Percentiles rank a stretch among this genome's conserved stretches.
phyloP scores from a whole-genome alignment of 169 alveolate genomes.

The Amoebophrya sp. region DNA sequence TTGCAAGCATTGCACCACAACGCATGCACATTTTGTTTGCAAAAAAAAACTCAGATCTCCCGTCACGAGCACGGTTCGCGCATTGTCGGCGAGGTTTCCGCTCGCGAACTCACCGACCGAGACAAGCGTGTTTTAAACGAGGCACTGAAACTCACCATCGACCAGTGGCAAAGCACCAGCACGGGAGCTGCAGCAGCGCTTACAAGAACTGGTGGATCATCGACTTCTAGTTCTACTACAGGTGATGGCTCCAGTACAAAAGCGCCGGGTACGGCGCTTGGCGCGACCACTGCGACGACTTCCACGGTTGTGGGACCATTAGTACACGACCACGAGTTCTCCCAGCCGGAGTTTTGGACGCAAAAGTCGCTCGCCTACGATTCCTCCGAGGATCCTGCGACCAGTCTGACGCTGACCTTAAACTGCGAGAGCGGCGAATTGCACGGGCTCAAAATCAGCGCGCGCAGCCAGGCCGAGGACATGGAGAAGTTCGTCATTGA shows the following conservation, averaged over 20 bases:
- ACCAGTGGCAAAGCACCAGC: background rate
- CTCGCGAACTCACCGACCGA: background rate
- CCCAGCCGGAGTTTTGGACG: too few relatives aligned
- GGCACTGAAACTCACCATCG: background rate
- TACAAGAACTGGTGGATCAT: background rate
- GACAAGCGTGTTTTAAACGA: background rate
- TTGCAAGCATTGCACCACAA: too few relatives aligned
- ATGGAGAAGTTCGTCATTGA: background rate
- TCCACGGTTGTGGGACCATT: too few relatives aligned
- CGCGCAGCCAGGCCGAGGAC: background rate
- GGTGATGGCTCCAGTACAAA: background rate
- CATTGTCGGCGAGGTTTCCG: background rate
- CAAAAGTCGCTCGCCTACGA: too few relatives aligned
- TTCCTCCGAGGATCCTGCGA: background rate
- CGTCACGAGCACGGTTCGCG: background rate
- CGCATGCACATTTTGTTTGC: too few relatives aligned
- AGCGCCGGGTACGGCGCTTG: background rate
- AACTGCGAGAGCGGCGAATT: background rate
- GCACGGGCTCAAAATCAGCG: background rate
- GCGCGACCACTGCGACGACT: too few relatives aligned
- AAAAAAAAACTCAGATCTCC: background rate
- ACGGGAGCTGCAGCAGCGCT: background rate
- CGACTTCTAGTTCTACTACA: background rate
- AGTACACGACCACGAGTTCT: too few relatives aligned
- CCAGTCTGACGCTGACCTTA: background rate